A percentile compares a stretch with the other conserved stretches of the same genome.
Evolutionary conservation across 352 stramenopile species (phyloP).

Genomic region (Bremia lactucae): DNA sequence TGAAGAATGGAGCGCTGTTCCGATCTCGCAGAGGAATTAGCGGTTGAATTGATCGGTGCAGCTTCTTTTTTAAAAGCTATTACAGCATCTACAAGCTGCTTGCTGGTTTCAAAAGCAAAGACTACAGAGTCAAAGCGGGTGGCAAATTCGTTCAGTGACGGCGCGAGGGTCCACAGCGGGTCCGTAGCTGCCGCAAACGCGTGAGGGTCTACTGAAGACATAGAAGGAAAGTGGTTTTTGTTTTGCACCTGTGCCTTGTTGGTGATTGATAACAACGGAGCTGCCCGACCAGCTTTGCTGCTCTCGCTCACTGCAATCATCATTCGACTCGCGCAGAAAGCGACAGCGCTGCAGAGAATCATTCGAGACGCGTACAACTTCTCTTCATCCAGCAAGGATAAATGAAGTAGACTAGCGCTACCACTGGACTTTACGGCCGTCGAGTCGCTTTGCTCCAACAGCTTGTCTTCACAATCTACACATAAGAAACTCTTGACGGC

Average conservation of each 20-base stretch:
- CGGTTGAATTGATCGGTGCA: conserved; percentile 7
- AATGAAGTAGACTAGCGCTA: conserved; percentile 30
- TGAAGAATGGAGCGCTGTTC: conserved; percentile 16
- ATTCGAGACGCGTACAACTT: conserved; percentile 75
- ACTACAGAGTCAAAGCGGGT: conserved; percentile 40
- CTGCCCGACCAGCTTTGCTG: conserved; percentile 19
- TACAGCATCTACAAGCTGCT: conserved; percentile 29
- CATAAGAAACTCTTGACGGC: conserved; percentile 24
- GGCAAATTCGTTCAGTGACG: conserved; percentile 51
- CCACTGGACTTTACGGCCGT: conserved; percentile 17
- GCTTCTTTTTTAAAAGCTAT: conserved; percentile 11
- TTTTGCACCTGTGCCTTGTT: conserved; percentile 26
- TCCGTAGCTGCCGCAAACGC: conserved; percentile 47
- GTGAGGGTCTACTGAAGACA: conserved; percentile 39
- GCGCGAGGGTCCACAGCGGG: conserved; percentile 47
- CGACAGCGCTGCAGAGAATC: conserved; percentile 66
- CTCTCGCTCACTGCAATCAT: conserved; percentile 40
- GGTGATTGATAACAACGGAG: conserved; percentile 36
- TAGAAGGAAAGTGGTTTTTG: conserved; percentile 31
- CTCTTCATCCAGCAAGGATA: conserved; percentile 65
- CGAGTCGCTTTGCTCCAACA: conserved; percentile 33
- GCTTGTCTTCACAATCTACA: conserved; percentile 29
- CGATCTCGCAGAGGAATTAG: conserved; percentile 13
- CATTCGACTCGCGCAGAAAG: conserved; percentile 69
- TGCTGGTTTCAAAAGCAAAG: conserved; percentile 36